Evolutionary conservation across 2,329 filamentous ascomycete genomes (phyloP).

Genomic region (Calonectria pteridis): DNA sequence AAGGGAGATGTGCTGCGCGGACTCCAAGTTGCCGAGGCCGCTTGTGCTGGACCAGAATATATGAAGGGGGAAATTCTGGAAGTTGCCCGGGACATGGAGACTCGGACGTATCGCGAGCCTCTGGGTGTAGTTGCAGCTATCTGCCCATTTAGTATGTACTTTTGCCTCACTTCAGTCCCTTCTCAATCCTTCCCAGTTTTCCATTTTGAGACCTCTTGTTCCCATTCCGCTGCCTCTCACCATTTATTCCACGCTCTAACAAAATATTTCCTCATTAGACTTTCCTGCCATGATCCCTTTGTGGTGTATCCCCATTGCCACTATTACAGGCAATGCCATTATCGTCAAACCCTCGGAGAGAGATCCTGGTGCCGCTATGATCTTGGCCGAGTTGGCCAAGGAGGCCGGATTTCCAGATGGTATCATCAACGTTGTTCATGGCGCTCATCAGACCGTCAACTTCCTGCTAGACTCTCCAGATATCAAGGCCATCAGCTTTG

Average conservation of each 20-base stretch:
- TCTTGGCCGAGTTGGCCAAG: conserved; percentile 80
- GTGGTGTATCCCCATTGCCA: conserved; percentile 88
- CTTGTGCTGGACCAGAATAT: conserved; percentile 83
- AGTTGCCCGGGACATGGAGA: conserved; percentile 92
- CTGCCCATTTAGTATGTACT: conserved; percentile 83
- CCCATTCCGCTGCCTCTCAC: no score
- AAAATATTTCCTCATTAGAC: no score
- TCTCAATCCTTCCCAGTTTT: no score
- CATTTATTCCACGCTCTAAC: no score
- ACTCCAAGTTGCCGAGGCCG: conserved; percentile 86
- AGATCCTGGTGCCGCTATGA: conserved; percentile 85
- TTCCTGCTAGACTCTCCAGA: conserved; percentile 82
- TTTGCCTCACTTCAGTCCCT: no score
- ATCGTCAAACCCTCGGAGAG: conserved; percentile 87
- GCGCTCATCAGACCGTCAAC: conserved; percentile 81
- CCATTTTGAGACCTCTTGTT: no score
- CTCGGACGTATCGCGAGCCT: conserved; percentile 83
- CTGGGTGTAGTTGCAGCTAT: conserved; percentile 86
- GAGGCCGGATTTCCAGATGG: conserved; percentile 85
- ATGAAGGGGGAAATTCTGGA: conserved; percentile 87
- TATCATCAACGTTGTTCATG: conserved; percentile 84
- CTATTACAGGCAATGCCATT: conserved; percentile 85
- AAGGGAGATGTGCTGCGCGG: conserved; percentile 85
- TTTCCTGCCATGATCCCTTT: conserved; percentile 91
- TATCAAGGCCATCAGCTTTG: conserved; percentile 66